These are phyloP conservation scores for Neonectria ditissima DNA, from an alignment of 2,329 filamentous ascomycete genomes.

Conservation along the genomic window DNA sequence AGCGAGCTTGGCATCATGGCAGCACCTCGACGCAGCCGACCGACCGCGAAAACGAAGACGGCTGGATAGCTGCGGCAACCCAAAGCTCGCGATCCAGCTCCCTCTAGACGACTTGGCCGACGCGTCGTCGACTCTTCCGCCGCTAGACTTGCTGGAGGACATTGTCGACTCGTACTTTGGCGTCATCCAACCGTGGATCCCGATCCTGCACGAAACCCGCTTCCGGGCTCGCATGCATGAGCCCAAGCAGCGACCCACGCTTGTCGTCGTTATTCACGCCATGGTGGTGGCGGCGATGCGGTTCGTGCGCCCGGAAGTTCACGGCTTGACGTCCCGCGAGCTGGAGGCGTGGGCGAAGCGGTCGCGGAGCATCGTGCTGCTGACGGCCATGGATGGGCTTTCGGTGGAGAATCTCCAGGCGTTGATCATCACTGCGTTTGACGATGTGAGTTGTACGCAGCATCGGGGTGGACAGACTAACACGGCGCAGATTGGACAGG, in stretches of 20 bases:
- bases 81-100: conserved; percentile 34
- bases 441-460: conserved; percentile 26
- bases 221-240: conserved; percentile 37
- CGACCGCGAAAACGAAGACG: conserved; percentile 34
- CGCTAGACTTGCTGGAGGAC: conserved; percentile 35
- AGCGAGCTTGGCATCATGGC: background rate
- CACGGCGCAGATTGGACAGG: conserved; percentile 1
- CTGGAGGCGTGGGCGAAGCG: conserved; percentile 28
- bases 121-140: conserved; percentile 23
- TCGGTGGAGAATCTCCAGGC: conserved; percentile 41
- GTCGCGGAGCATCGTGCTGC: conserved; percentile 35
- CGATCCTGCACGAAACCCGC: conserved; percentile 35
- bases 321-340: background rate
- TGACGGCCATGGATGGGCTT: conserved; percentile 38
- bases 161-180: conserved; percentile 38
- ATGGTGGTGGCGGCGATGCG: conserved; percentile 39
- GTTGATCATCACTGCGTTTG: conserved; percentile 38
- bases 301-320: conserved; percentile 20
- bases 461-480: background rate
- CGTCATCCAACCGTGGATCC: conserved; percentile 40
- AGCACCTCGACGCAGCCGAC: background rate
- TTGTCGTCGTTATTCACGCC: conserved; percentile 32
- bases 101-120: conserved; percentile 31
- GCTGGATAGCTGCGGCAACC: conserved; percentile 38
- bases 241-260: conserved; percentile 30